Percentiles rank a stretch among this genome's conserved stretches.
Conservation (phyloP, 176 grass and related monocot species). For the Oryza glumipatula region DNA sequence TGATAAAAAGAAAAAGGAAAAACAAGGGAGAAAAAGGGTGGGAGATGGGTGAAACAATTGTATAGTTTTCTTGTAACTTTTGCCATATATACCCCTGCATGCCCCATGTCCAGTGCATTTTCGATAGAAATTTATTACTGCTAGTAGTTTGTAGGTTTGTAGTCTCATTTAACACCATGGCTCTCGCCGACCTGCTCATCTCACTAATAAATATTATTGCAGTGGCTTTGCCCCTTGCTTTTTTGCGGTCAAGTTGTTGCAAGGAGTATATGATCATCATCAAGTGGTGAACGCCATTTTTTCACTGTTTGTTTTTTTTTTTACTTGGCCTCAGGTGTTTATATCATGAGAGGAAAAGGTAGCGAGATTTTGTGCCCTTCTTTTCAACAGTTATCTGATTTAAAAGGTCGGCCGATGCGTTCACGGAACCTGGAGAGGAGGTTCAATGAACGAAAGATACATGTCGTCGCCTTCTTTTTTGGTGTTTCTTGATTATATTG, state of each 20-base stretch:
- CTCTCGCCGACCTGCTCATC: conserved; percentile 17
- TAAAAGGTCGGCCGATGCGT: conserved; percentile 4
- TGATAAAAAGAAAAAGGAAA: neutral
- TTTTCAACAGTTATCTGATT: neutral
- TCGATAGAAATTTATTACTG: neutral
- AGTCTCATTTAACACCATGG: conserved; percentile 1
- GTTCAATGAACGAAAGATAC: neutral
- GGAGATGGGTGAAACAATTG: conserved; percentile 45
- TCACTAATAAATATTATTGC: conserved; percentile 31
- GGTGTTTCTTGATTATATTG: neutral
- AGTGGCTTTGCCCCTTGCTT: neutral
- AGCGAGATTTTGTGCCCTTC: neutral
- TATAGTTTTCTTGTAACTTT: conserved; percentile 76
- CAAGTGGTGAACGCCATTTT: neutral
- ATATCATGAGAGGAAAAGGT: neutral
- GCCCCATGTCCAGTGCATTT: conserved; percentile 41
- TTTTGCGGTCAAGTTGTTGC: neutral
- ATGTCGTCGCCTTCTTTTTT: neutral
- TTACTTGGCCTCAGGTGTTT: neutral
- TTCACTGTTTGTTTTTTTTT: neutral
- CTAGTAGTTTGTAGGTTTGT: neutral
- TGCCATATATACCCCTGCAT: conserved; percentile 38
- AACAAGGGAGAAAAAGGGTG: neutral
- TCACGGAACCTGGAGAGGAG: conserved; percentile 17
- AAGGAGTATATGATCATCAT: neutral